These are phyloP conservation scores for Phytophthora cactorum DNA, from an alignment of 352 stramenopile species.

Conservation along the genomic window DNA sequence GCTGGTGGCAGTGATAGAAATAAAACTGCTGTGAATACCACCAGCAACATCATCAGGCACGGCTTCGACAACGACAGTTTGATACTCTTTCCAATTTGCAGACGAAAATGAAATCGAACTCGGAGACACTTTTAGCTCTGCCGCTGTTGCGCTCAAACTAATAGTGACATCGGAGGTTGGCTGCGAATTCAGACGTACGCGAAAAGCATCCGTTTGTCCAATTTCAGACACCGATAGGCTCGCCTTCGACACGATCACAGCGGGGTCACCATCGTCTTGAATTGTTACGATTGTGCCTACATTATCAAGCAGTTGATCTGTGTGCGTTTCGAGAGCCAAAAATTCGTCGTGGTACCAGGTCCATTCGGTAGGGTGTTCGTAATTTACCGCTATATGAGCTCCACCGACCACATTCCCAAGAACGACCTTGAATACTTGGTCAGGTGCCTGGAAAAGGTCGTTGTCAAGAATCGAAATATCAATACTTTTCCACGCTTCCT, in stretches of 20 bases:
- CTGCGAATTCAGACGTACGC: slow-evolving; percentile 55
- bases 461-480: slow-evolving; percentile 65
- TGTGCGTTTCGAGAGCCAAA: slow-evolving; percentile 47
- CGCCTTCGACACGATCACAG: slow-evolving; percentile 68
- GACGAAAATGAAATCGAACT: slow-evolving; percentile 48
- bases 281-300: slow-evolving; percentile 76
- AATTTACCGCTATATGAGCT: slow-evolving; percentile 67
- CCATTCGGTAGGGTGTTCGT: slow-evolving; percentile 67
- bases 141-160: slow-evolving; percentile 5
- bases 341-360: slow-evolving; percentile 44
- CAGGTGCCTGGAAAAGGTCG: slow-evolving; percentile 65
- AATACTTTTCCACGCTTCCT: slow-evolving; percentile 49
- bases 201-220: slow-evolving; percentile 58
- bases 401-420: slow-evolving; percentile 54
- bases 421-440: slow-evolving; percentile 69
- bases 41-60: slow-evolving; percentile 45
- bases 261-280: slow-evolving; percentile 64
- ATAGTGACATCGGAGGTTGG: slow-evolving; percentile 54
- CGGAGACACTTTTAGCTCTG: slow-evolving; percentile 34
- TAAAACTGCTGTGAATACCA: slow-evolving; percentile 40
- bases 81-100: slow-evolving; percentile 44
- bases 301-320: slow-evolving; percentile 54
- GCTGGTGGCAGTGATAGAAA: slow-evolving; percentile 46
- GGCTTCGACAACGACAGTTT: slow-evolving; percentile 42
- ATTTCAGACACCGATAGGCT: slow-evolving; percentile 75